Conservation (phyloP, 1,284 basidiomycete species). For the Heimioporus punctisporus region DNA sequence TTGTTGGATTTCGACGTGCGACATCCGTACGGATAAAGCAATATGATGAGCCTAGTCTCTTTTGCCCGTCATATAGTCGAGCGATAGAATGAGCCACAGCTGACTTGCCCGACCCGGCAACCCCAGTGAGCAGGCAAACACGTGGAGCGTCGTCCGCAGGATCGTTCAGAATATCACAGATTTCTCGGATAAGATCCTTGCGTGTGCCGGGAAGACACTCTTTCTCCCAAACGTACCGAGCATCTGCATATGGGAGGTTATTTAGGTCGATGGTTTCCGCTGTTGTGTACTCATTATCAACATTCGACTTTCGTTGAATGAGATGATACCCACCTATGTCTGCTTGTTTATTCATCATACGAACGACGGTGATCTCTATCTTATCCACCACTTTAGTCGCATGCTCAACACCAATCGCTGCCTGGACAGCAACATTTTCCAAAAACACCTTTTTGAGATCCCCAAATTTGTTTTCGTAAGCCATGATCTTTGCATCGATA, state of each 20-base stretch:
- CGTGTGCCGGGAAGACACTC: neutral
- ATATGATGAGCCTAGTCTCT: neutral
- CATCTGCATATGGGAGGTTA: neutral
- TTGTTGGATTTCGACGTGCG: neutral
- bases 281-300: neutral
- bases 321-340: neutral
- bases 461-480: conserved; percentile 2
- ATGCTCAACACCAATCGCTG: no score
- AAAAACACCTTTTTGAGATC: conserved; percentile 2
- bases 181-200: neutral
- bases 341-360: neutral
- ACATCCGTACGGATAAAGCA: neutral
- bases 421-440: neutral
- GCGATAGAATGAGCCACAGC: conserved; percentile 3
- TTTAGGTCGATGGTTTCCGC: neutral
- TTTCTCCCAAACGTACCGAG: neutral
- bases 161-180: neutral
- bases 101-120: neutral
- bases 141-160: neutral
- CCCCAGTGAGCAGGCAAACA: neutral
- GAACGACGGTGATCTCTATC: no score
- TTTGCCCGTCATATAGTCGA: neutral
- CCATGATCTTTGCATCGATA: conserved; percentile 1
- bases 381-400: no score
- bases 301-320: neutral